These are phyloP conservation scores for Cystoderma amianthinum DNA, from an alignment of 768 basidiomycete species.

Conservation along the genomic window DNA sequence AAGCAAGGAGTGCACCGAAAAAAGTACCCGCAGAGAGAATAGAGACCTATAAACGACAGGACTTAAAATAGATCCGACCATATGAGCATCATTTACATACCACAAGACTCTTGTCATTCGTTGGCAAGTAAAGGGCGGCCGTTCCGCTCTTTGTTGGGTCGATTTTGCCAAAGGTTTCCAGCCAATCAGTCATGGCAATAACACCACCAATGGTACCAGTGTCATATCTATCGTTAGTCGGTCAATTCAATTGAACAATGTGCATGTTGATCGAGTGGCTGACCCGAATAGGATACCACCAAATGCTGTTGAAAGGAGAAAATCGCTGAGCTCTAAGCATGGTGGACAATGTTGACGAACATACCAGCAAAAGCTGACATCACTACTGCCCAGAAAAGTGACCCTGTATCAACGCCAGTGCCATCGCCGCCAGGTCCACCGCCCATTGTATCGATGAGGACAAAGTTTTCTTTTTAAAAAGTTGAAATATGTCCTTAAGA, in stretches of 20 bases:
- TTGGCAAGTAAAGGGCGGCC: conserved; percentile 25
- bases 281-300: conserved; percentile 41
- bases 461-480: not conserved
- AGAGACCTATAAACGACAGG: conserved; percentile 16
- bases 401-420: conserved; percentile 17
- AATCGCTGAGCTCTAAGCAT: too few relatives aligned
- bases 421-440: conserved; percentile 25
- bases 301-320: conserved; percentile 14
- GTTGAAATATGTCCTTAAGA: not conserved
- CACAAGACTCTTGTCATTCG: conserved; percentile 37
- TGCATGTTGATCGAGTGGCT: not conserved
- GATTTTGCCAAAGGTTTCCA: conserved; percentile 36
- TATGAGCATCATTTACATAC: conserved; percentile 9
- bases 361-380: conserved; percentile 29
- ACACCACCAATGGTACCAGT: conserved; percentile 79
- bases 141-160: conserved; percentile 12
- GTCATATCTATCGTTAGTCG: conserved; percentile 39
- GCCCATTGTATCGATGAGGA: conserved; percentile 11
- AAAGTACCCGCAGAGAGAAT: conserved; percentile 84
- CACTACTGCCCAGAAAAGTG: conserved; percentile 21
- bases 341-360: too few relatives aligned
- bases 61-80: not conserved
- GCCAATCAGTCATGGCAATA: conserved; percentile 54
- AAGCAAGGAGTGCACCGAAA: conserved; percentile 57
- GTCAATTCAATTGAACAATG: not conserved